Evolutionary conservation across 1,284 basidiomycete genomes (phyloP), one percentile per base, ranked within the genome.

Genomic region (Lentinula novae-zelandiae): DNA sequence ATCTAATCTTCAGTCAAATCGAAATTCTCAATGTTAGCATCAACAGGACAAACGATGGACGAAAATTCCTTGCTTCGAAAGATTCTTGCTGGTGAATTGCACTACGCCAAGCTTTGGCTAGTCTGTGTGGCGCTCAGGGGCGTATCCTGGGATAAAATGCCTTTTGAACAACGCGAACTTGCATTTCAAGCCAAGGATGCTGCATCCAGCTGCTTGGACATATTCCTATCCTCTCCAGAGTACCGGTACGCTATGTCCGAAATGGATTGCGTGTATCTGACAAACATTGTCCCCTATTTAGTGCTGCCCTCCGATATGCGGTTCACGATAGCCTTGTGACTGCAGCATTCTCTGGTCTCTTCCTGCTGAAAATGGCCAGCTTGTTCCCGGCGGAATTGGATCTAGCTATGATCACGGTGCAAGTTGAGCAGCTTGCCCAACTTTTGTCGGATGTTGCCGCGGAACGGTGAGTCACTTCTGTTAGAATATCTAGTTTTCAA

Each of bases 121-220:
- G 90, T 95, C 34, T 96, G 95, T 69, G 90, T 96, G 5, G 94
- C 93, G 8, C 78, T 97, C 40, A 85, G 95, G 60, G 95, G 95
- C 5, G 91, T 90, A 44, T 87, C 91, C 9, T 96, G 94, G 91
- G 93, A 96, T 69, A 95, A 94, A 74, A 95, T 96, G 89, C 86
- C 92, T 1, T 92, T 92, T 62, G 95, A 96, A 70, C 95, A 96
- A 71, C 86, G 92, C 38, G 94, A 96, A 71, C 82, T 97, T 49
- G 95, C 95, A 6, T 95, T 96, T 78, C 90, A 95, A 69, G 95
- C 94, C 7, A 96, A 95, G 73, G 91, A 96, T 67, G 92, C 93
- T 0, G 95, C 95, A 1, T 86, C 89, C 56, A 87, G 87, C 60
- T 95, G 93, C 71, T 77, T 97, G 42, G 83, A 85, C 39, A 89